These are phyloP conservation scores for Combretum micranthum DNA, from an alignment of 345 rosid species.

Conservation along the genomic window DNA sequence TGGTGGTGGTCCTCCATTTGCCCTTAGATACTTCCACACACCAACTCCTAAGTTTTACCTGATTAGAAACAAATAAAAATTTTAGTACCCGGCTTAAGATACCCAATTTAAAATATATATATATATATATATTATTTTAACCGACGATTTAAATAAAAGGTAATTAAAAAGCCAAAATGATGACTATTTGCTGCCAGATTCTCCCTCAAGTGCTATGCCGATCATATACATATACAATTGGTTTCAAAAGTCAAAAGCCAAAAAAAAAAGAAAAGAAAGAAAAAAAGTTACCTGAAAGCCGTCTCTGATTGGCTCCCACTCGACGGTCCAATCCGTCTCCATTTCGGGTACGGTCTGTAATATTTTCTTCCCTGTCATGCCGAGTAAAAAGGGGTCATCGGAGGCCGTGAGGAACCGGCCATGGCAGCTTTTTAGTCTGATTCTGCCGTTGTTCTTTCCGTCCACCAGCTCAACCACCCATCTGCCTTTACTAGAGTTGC, in stretches of 20 bases:
- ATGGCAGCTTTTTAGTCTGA: slow-evolving; percentile 49
- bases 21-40: slow-evolving; percentile 37
- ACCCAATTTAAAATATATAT: no score
- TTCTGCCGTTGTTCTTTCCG: slow-evolving; percentile 20
- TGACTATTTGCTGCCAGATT: no score
- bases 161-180: no score
- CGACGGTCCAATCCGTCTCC: slow-evolving; percentile 41
- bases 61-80: not conserved
- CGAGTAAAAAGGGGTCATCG: slow-evolving; percentile 63
- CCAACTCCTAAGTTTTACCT: slow-evolving; percentile 31
- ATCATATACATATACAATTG: no score
- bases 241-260: no score
- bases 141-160: no score
- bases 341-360: slow-evolving; percentile 37
- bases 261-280: no score
- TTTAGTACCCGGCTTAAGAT: no score
- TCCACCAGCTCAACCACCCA: slow-evolving; percentile 73
- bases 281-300: slow-evolving; percentile 39
- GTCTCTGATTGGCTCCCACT: slow-evolving; percentile 79
- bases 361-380: slow-evolving; percentile 78
- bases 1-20: slow-evolving; percentile 49
- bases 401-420: slow-evolving; percentile 77
- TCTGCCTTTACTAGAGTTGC: slow-evolving; percentile 32
- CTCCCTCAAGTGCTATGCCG: no score
- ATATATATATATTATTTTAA: no score